Evolutionary conservation across 257 asterid species (phyloP).

Genomic region (Jacaranda mimosifolia): DNA sequence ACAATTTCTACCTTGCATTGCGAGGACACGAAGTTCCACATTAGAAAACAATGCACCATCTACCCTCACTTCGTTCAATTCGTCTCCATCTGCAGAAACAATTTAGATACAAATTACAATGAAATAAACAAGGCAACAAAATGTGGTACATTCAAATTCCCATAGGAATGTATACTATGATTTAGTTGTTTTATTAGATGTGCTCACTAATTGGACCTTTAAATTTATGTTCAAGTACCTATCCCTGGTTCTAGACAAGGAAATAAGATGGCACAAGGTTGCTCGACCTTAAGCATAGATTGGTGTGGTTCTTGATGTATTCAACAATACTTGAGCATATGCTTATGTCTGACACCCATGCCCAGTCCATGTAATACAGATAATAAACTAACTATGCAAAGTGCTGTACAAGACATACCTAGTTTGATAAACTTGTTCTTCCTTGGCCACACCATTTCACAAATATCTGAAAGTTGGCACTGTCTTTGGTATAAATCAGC

Average conservation of each 20-base stretch:
- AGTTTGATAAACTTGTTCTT: slow-evolving; percentile 45
- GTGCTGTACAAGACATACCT: slow-evolving; percentile 45
- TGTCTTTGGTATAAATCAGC: slow-evolving; percentile 69
- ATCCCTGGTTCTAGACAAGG: background rate
- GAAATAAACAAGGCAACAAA: slow-evolving; percentile 5
- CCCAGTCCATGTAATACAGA: slow-evolving; percentile 18
- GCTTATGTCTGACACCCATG: background rate
- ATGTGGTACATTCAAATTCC: background rate
- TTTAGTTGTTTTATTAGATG: too few species aligned
- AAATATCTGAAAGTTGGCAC: slow-evolving; percentile 58
- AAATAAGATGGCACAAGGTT: slow-evolving; percentile 4
- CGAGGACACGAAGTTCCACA: slow-evolving; percentile 69
- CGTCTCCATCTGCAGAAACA: slow-evolving; percentile 47
- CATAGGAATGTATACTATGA: too few species aligned
- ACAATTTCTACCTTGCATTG: slow-evolving; percentile 67
- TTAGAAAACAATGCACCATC: slow-evolving; percentile 65
- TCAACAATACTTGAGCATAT: background rate
- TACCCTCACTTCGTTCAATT: slow-evolving; percentile 40
- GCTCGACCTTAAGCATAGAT: slow-evolving; percentile 18
- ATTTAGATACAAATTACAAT: slow-evolving; percentile 3
- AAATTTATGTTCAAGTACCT: background rate
- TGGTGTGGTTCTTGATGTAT: background rate
- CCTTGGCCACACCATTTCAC: slow-evolving; percentile 75
- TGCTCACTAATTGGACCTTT: background rate
- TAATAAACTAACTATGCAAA: slow-evolving; percentile 12